These are phyloP conservation scores for Cercospora zeina DNA, from an alignment of 2,329 filamentous ascomycete genomes.

Conservation along the genomic window DNA sequence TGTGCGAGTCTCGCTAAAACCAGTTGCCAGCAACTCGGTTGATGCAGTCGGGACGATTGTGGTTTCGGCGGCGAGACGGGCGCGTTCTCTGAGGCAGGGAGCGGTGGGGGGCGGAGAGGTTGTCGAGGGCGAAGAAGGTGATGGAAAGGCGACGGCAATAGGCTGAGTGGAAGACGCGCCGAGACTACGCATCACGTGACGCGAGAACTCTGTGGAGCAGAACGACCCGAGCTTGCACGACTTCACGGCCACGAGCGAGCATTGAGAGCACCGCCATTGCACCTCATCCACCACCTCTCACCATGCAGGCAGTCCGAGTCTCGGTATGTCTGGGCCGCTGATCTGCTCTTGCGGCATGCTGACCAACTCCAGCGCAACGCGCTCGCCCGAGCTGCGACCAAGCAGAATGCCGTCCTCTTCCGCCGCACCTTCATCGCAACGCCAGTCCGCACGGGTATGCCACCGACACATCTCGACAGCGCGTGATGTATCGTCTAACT, in stretches of 20 bases:
- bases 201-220: slow-evolving; percentile 9
- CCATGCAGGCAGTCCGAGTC: slow-evolving; percentile 62
- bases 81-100: slow-evolving; percentile 33
- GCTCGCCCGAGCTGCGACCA: slow-evolving; percentile 61
- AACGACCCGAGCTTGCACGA: slow-evolving; percentile 11
- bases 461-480: slow-evolving; percentile 23
- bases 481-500: background rate
- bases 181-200: background rate
- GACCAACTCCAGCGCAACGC: slow-evolving; percentile 56
- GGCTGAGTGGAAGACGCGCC: slow-evolving; percentile 2
- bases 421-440: slow-evolving; percentile 65
- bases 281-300: slow-evolving; percentile 16
- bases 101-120: slow-evolving; percentile 24
- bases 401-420: slow-evolving; percentile 55
- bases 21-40: slow-evolving; percentile 31
- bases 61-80: slow-evolving; percentile 23
- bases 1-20: slow-evolving; percentile 36
- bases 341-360: slow-evolving; percentile 36
- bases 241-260: slow-evolving; percentile 13
- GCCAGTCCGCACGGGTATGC: slow-evolving; percentile 61
- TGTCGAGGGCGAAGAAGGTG: slow-evolving; percentile 26
- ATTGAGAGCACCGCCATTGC: slow-evolving; percentile 5
- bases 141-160: slow-evolving; percentile 17
- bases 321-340: slow-evolving; percentile 49
- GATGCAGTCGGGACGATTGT: slow-evolving; percentile 13